Percentiles rank a stretch among this genome's conserved stretches.
Conservation (phyloP, 331 rosid species). For the Telfairia occidentalis region DNA sequence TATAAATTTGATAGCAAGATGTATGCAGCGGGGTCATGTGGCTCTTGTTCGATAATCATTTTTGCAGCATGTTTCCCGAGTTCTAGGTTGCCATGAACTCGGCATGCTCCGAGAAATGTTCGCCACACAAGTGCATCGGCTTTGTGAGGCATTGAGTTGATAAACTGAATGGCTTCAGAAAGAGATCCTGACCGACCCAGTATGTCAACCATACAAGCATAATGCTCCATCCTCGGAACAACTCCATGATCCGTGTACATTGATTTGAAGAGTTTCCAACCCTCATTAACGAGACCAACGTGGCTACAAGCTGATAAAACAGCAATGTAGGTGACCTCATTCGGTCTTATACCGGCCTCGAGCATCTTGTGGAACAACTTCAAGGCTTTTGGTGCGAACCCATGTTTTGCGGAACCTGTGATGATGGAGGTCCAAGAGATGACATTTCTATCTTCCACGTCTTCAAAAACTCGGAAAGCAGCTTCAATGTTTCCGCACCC, state of each 20-base stretch:
- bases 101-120: conserved; percentile 11
- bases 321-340: conserved; percentile 12
- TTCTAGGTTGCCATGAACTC: conserved; percentile 11
- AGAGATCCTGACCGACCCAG: conserved; percentile 14
- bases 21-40: conserved; percentile 12
- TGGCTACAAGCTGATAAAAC: conserved; percentile 20
- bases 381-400: conserved; percentile 12
- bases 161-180: conserved; percentile 12
- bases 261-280: conserved; percentile 13
- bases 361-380: conserved; percentile 14
- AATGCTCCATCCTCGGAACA: conserved; percentile 15
- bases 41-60: conserved; percentile 14
- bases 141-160: conserved; percentile 10
- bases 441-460: conserved; percentile 4
- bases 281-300: conserved; percentile 14
- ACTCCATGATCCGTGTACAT: conserved; percentile 14
- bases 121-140: conserved; percentile 19
- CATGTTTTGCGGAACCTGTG: conserved; percentile 14
- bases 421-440: conserved; percentile 16
- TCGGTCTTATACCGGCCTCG: conserved; percentile 9
- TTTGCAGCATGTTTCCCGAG: conserved; percentile 16
- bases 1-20: conserved; percentile 16
- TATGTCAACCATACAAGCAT: conserved; percentile 17
- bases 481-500: conserved; percentile 11
- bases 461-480: conserved; percentile 11